These are phyloP conservation scores for Groenewaldozyma tartarivorans DNA, from an alignment of 805 yeast genomes.

Conservation along the genomic window DNA sequence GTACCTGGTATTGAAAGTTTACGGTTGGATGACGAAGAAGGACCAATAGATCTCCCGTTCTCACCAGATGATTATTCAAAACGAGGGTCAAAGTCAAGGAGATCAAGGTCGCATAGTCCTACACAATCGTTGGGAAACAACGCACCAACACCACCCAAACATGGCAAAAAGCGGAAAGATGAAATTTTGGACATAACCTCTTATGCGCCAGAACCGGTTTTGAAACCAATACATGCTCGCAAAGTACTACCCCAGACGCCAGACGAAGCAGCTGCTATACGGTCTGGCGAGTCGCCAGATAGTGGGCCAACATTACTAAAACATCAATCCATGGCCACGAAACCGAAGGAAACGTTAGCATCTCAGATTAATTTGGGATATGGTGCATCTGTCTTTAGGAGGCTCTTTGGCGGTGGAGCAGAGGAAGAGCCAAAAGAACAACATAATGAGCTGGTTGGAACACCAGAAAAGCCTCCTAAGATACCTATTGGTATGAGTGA, in stretches of 20 bases:
- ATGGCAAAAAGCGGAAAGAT: background rate
- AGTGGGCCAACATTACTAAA: background rate
- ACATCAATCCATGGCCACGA: too few relatives aligned
- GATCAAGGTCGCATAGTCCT: too few relatives aligned
- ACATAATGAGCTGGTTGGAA: background rate
- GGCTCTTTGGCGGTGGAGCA: constrained; percentile 6
- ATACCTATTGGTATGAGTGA: constrained; percentile 21
- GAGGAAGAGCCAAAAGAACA: background rate
- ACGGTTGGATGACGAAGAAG: background rate
- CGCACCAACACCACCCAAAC: background rate
- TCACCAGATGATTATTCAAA: constrained; percentile 16
- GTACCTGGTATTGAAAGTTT: background rate
- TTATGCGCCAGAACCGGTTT: constrained; percentile 22
- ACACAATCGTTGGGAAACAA: too few relatives aligned
- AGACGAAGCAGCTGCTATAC: background rate
- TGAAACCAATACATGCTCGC: constrained; percentile 1
- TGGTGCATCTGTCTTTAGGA: constrained; percentile 25
- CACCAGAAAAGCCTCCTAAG: constrained; percentile 19
- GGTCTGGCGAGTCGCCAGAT: background rate
- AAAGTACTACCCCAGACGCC: constrained; percentile 13
- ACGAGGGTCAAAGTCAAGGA: background rate
- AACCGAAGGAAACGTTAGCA: background rate
- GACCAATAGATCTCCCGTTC: constrained; percentile 12
- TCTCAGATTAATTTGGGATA: constrained; percentile 29
- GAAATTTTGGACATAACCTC: constrained; percentile 15